Evolutionary conservation across 1,284 basidiomycete genomes (phyloP).

Genomic region (Agroathelia rolfsii): DNA sequence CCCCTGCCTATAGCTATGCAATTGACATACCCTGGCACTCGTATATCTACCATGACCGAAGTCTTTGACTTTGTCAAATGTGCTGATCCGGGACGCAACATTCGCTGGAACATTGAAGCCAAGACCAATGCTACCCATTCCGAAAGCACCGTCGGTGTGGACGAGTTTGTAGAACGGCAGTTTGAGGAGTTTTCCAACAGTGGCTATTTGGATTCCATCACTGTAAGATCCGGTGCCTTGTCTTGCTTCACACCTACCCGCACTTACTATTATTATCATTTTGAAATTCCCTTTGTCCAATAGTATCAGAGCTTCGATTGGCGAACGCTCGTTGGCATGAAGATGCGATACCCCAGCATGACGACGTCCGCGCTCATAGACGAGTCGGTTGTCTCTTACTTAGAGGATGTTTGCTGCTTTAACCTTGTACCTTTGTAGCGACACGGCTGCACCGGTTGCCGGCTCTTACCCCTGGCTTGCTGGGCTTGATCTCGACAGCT

Average conservation of each 20-base stretch:
- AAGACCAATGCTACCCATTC: constrained; percentile 56
- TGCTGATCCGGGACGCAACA: constrained; percentile 46
- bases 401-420: constrained; percentile 1
- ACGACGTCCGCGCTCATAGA: constrained; percentile 51
- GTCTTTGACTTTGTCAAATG: constrained; percentile 69
- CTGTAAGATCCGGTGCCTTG: constrained; percentile 29
- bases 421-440: constrained; percentile 19
- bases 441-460: constrained; percentile 30
- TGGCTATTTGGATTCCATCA: constrained; percentile 48
- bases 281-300: neutral
- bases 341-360: constrained; percentile 44
- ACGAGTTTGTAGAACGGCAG: constrained; percentile 60
- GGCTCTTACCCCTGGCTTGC: constrained; percentile 50
- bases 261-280: too few species aligned
- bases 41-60: constrained; percentile 63
- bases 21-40: constrained; percentile 53
- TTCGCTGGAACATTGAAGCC: constrained; percentile 73
- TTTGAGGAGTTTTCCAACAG: constrained; percentile 46
- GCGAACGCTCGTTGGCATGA: constrained; percentile 63
- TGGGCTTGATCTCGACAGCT: constrained; percentile 44
- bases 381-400: constrained; percentile 36
- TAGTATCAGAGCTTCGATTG: constrained; percentile 74
- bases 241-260: neutral
- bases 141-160: constrained; percentile 47
- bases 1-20: too few species aligned